Base-by-base conservation (phyloP, 108 stramenopile species). In the Nitzschia sp. region DNA sequence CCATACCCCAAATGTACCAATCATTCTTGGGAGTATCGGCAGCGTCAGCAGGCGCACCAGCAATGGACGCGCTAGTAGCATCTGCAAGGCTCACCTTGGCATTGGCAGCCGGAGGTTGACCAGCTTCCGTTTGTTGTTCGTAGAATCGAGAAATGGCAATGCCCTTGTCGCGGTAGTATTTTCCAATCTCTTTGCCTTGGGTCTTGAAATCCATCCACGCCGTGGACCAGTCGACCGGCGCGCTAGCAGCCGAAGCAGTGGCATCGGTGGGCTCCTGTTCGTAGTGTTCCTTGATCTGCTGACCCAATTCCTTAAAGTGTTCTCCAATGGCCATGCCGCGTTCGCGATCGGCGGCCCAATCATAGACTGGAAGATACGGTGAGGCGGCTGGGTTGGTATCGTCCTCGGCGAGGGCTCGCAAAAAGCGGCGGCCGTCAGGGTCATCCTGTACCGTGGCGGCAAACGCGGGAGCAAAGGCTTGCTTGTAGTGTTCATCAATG, bases 1-100 rank as follows among this genome's bases (percentile, higher is more conserved):
- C 66, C 29, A 67, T 27, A 33, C 49, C 66, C 66, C 66, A 67
- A 54, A 67, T 54, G 29, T 67, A 67, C 30, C 28, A 25, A 35
- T 53, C 66, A 19, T 67, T 54, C 38, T 51, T 51, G 49, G 49
- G 18, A 19, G 8, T 51, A 53, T n/a, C 34, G 21, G 31, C 66
- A 34, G 4, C 53, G 31, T 15, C 61, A 11, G 27, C 51, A 26
- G 53, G 49, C 47, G 53, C 26, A 67, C 18, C 66, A 5, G 38
- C 24, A 32, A 51, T 1, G 45, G 38, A 30, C 18, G 2, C 38
- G 33, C 33, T 34, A 45, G n/a, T 23, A 31, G 27, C 17, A 31
- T 25, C 28, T 9, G 17, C 24, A 31, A 17, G 29, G 17, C 1
- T 33, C 0, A 18, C 18, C 61, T 15, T 51, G 28, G 23, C 54